Percentiles rank a stretch among this genome's conserved stretches.
Conservation (phyloP, 352 stramenopile species). For the Phytophthora macrochlamydospora region DNA sequence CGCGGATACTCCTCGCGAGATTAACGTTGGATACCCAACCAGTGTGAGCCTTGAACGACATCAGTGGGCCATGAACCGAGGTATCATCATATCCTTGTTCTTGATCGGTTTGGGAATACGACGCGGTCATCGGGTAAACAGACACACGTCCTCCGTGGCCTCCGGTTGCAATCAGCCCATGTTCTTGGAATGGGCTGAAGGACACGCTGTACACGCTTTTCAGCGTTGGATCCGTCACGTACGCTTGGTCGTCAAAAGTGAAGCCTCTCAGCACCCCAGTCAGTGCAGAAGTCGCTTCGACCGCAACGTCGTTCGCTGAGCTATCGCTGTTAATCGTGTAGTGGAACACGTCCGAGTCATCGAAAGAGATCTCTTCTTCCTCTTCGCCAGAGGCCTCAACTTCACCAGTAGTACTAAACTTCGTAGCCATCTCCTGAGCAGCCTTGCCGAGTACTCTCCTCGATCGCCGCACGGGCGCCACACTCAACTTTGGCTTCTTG, state of each 20-base stretch:
- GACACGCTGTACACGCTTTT: constrained; percentile 53
- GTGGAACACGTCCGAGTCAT: constrained; percentile 36
- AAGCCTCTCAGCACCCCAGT: constrained; percentile 25
- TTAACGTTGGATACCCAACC: constrained; percentile 60
- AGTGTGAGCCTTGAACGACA: constrained; percentile 59
- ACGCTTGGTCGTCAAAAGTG: constrained; percentile 20
- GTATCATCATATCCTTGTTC: constrained; percentile 10
- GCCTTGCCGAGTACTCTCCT: constrained; percentile 37
- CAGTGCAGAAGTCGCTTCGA: not conserved
- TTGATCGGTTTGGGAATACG: constrained; percentile 11
- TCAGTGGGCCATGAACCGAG: constrained; percentile 33
- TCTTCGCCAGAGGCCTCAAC: constrained; percentile 9
- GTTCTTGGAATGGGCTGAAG: constrained; percentile 47
- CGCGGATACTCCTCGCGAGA: constrained; percentile 34
- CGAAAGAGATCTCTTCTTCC: constrained; percentile 27
- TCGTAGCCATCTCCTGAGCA: constrained; percentile 4
- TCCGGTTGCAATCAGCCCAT: constrained; percentile 42
- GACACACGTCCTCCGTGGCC: constrained; percentile 58
- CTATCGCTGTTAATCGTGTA: constrained; percentile 30
- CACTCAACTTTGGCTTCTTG: constrained; percentile 3
- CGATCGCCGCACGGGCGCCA: constrained; percentile 34
- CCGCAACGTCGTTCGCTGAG: not conserved
- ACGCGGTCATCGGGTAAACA: constrained; percentile 34
- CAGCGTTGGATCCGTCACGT: constrained; percentile 36
- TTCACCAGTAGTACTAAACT: not conserved